Percentiles rank a stretch among this genome's conserved stretches.
phyloP scores from a whole-genome alignment of 2,329 filamentous ascomycete species.

The Fusarium penzigii region DNA sequence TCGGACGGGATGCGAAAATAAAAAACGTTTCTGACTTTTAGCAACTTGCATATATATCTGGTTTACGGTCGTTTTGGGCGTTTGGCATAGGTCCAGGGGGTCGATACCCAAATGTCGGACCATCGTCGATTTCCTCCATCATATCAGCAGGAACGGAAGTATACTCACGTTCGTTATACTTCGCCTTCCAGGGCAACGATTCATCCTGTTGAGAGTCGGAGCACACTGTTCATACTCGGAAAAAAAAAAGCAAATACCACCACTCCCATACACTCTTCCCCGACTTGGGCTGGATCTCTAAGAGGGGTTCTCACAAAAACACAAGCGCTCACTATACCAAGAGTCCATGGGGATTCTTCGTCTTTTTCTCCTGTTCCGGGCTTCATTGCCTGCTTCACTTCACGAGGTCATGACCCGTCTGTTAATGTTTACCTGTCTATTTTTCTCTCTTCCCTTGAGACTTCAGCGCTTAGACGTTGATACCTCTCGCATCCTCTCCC shows the following conservation, averaged over 20 bases:
- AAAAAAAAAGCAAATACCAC: neutral
- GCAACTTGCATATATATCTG: constrained; percentile 31
- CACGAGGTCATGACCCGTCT: constrained; percentile 36
- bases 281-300: constrained; percentile 24
- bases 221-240: neutral
- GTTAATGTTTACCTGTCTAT: constrained; percentile 39
- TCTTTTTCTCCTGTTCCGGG: constrained; percentile 12
- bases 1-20: neutral
- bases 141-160: neutral
- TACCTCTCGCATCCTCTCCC: constrained; percentile 11
- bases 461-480: constrained; percentile 13
- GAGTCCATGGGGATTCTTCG: constrained; percentile 7
- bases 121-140: constrained; percentile 9
- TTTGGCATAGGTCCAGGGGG: constrained; percentile 37
- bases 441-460: constrained; percentile 5
- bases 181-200: neutral
- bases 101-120: constrained; percentile 12
- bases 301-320: constrained; percentile 12
- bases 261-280: constrained; percentile 16
- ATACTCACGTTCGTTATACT: neutral
- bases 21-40: constrained; percentile 22
- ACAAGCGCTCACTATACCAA: constrained; percentile 3
- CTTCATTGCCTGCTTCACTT: constrained; percentile 25
- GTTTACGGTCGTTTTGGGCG: constrained; percentile 33
- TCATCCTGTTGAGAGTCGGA: neutral